Base-by-base conservation (phyloP, 2,329 filamentous ascomycete species). In the Hypoxylon sp. region DNA sequence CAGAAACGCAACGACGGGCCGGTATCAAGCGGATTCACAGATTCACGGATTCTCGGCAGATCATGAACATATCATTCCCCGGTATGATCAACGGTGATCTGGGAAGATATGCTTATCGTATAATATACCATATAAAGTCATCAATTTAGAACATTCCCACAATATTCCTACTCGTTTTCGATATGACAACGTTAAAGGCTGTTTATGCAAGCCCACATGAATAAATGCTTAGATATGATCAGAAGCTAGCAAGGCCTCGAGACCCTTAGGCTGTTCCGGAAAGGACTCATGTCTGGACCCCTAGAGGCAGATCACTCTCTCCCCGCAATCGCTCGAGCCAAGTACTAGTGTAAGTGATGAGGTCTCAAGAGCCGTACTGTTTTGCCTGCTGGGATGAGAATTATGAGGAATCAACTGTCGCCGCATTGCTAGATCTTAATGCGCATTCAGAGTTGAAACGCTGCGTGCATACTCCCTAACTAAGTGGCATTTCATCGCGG, bases 21-120 rank as follows among this genome's bases (percentile, higher is more conserved):
- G 66, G 66, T 63, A 66, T 69, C 66, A 63, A 61, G 59, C 52
- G 52, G 63, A 66, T 69, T 46, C 63, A 61, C 52, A 55, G 63
- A 66, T 69, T 46, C 63, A 34, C 66, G 39, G 66, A 63, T 63
- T 51, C 47, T 16, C 60, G n/a, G 55, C 19, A 69, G 63, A 66
- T 69, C 63, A 51, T 9, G 53, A 55, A 54, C 41, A 57, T 61
- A 27, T 46, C n/a, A 39, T 29, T 34, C 23, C 29, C 39, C 25
- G 8, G 60, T 61, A 48, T 57, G 23, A 55, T 54, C 45, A 46
- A 61, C 46, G 23, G 41, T n/a, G 59, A 57, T 63, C 58, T 55
- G 14, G 32, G 25, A 48, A 25, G 37, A 29, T 43, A 45, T 25
- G 27, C 23, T 19, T 41, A 39, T 58, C 21, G 5, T 59, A n/a